Evolutionary conservation across 768 basidiomycete genomes (phyloP), one percentile per base, ranked within the genome.

Genomic region (Lactarius hatsudake): DNA sequence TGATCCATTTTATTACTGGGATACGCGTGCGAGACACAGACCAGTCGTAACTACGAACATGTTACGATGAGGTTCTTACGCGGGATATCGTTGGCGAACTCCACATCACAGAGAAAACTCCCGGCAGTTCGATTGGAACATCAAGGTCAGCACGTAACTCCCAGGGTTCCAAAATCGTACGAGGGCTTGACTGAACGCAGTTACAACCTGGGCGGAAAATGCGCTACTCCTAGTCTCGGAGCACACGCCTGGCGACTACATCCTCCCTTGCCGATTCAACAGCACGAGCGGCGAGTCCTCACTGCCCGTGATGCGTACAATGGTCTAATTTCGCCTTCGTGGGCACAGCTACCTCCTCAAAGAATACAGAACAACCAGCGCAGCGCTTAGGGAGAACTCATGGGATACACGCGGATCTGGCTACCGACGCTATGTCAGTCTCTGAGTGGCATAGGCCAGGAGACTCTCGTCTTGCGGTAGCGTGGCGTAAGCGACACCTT

Each of bases 71-170:
- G 1, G 26, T 68, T 23, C 38, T 40, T 13, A 68, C 59, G 12
- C 65, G 67, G 67, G 59, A 68, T 18, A 13, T 56, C 9, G 26
- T 68, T 38, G 67, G 64, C 53, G 36, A 55, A 48, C 54, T 66
- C 34, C 23, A 60, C 15, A 20, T 68, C 8, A 65, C 64, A 10
- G 23, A 38, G 15, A 5, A 57, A 23, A 58, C 67, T 18, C 36
- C 67, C 51, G 3, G 20, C 64, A 68, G 23, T 68, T 68, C 15
- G 45, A 68, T 34, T 28, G 2, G 20, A 36, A 42, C 17, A 15
- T 57, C 59, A 23, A 43, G 23, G 32, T 23, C 2, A 59, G 64
- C 42, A 58, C 54, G 23, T 66, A 68, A 8, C 8, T 0, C 2
- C 12, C 36, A 55, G 13, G 55, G 59, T 6, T 65, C 63, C 3